These are phyloP conservation scores for Aureobasidium sp. DNA, from an alignment of 2,329 filamentous ascomycete genomes.

Conservation along the genomic window DNA sequence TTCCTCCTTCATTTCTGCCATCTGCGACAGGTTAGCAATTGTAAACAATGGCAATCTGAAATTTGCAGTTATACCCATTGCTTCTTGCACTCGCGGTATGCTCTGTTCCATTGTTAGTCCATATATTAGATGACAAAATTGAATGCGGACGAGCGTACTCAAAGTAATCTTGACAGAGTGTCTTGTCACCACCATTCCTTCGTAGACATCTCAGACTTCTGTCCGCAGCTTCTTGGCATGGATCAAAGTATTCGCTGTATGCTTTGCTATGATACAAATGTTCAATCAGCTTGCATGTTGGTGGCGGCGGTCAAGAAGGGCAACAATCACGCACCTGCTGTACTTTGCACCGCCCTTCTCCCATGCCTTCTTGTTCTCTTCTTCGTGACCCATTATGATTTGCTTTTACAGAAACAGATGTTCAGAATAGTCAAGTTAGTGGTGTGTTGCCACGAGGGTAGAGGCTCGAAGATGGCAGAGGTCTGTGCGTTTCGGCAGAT, in stretches of 20 bases:
- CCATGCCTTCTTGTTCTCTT: constrained; percentile 24
- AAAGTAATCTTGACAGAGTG: constrained; percentile 94
- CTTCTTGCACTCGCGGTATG: constrained; percentile 92
- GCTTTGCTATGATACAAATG: constrained; percentile 58
- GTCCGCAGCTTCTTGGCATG: constrained; percentile 86
- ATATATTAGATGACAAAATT: neutral
- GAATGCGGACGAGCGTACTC: constrained; percentile 55
- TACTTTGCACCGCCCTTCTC: constrained; percentile 33
- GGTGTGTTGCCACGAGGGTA: constrained; percentile 7
- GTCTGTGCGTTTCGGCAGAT: constrained; percentile 9
- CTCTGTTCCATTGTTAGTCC: constrained; percentile 45
- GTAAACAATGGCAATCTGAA: constrained; percentile 14
- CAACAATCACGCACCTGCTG: constrained; percentile 27
- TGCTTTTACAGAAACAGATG: neutral
- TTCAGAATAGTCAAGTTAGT: neutral
- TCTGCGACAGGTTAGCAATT: constrained; percentile 26
- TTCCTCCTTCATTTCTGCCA: constrained; percentile 41
- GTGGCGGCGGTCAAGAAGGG: neutral
- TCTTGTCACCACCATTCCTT: constrained; percentile 75
- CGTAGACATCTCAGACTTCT: constrained; percentile 81
- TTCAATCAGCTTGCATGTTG: neutral
- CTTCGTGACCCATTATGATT: neutral
- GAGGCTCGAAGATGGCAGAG: neutral
- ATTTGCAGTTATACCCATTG: constrained; percentile 62
- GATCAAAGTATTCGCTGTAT: constrained; percentile 86